Percentiles rank a stretch among this genome's conserved stretches.
These are phyloP conservation scores for Pseudisothecium myosuroides DNA, from an alignment of 225 moss, liverwort and hornwort species.

Conservation along the genomic window DNA sequence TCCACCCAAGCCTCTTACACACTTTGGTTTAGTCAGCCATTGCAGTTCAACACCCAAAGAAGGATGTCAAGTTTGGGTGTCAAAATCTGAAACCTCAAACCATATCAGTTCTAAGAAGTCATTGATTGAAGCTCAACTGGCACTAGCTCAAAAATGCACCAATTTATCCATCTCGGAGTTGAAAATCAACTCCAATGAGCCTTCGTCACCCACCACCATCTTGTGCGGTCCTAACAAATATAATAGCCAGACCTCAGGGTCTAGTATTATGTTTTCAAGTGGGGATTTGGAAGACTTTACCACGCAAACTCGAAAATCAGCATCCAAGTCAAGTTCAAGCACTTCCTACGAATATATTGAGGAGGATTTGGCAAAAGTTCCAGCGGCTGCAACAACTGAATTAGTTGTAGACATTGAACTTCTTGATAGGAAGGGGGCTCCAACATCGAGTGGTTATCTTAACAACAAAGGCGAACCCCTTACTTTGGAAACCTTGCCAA, in stretches of 20 bases:
- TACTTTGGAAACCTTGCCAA: not conserved
- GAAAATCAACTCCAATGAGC: not conserved
- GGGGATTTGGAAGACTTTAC: slow-evolving; percentile 24
- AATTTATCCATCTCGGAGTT: not conserved
- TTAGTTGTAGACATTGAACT: not conserved
- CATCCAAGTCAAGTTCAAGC: slow-evolving; percentile 28
- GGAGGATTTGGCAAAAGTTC: not conserved
- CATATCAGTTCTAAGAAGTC: not conserved
- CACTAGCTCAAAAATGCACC: not conserved
- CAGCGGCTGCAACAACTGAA: not conserved
- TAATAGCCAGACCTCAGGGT: slow-evolving; percentile 36
- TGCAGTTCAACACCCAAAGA: slow-evolving; percentile 23
- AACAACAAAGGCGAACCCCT: not conserved
- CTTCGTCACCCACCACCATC: slow-evolving; percentile 47
- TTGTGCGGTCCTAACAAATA: slow-evolving; percentile 35
- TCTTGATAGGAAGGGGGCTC: not conserved
- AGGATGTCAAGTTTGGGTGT: slow-evolving; percentile 15
- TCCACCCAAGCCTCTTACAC: not conserved
- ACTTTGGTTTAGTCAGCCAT: not conserved
- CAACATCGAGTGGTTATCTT: not conserved
- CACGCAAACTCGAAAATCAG: slow-evolving; percentile 11
- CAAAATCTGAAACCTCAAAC: not conserved
- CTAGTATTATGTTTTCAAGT: slow-evolving; percentile 40
- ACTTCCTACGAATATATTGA: slow-evolving; percentile 3
- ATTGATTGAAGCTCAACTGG: not conserved